Base-by-base conservation (phyloP, 2,329 filamentous ascomycete genomes). In the Pezicula neosporulosa region DNA sequence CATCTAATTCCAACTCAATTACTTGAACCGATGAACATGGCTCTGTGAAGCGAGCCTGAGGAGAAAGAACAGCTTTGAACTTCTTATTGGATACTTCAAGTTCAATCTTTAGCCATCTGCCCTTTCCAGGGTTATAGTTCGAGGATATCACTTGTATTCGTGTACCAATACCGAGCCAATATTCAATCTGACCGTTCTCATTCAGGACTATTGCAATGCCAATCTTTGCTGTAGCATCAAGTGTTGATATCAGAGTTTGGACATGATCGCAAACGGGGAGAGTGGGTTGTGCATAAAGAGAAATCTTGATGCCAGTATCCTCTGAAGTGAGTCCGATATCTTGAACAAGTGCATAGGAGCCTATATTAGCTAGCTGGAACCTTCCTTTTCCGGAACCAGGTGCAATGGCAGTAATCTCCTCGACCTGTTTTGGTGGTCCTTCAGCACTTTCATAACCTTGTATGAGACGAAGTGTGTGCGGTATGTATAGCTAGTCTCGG, bases 401-500 rank as follows among this genome's bases (percentile, higher is more conserved):
- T 18, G 38, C 47, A 19, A 51, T 44, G 15, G 38, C 38, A 8
- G 13, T 21, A 13, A 57, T 44, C 33, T 51, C 37, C 35, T 53
- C 47, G 35, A 44, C 39, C 33, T 48, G n/a, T 9, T 48, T 42
- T 7, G 43, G 33, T 2, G 55, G 53, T n/a, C 42, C 45, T 37
- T 57, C 45, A 18, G 49, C 53, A 37, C 50, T 37, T 35, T 45
- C 50, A 24, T 53, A 47, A 13, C 55, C 44, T 33, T 56, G 55
- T 12, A 57, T 39, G 12, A 56, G 47, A 28, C 55, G 52, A 35
- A n/a, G n/a, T 55, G 50, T 18, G 52, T 30, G 18, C 55, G 53
- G 43, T 52, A 47, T 9, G 35, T 48, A 37, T 55, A 58, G 12
- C 43, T 36, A 43, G 28, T 51, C 36, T 52, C 52, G 12, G 48